Base-by-base conservation (phyloP, 345 rosid genomes). In the Passiflora organensis region DNA sequence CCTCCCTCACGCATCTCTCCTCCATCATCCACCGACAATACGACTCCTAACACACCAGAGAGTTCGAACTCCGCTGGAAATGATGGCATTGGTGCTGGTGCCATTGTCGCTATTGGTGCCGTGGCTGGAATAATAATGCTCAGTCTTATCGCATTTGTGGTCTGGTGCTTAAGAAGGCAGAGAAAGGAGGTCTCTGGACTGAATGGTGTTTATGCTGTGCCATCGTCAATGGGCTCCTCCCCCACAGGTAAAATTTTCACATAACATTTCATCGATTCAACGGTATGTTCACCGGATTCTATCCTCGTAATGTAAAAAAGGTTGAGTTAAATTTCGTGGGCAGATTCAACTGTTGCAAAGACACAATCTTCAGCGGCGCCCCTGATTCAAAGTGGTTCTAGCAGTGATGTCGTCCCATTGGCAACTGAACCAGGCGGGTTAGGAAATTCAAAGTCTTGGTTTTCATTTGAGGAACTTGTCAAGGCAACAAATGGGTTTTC, bases 401-500 rank as follows among this genome's bases (percentile, higher is more conserved):
- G 86, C 55, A 78, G 78, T 61, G 88, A 64, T 22, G 64, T 61
- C 42, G 60, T 62, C 43, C 60, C 67, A 66, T 75, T 87, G 37
- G 77, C 78, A 5, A 63, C 81, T 51, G 84, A 78, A 44, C 79
- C 83, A 1, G 76, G 89, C 20, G 90, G 86, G 55, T 71, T 88
- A 52, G 88, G 93, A 54, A 80, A 86, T 55, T 91, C 98, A 0
- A 82, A 78, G 74, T 62, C 88, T 59, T 72, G 70, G 53, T 91
- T 84, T 72, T 65, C 85, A 0, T 82, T 76, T 72, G 95, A 86
- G 68, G 91, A 91, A 59, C 79, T 91, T 50, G 66, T 51, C 59
- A 63, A 60, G 66, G 96, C 90, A 3, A 91, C 96, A 11, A 61
- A 88, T 64, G 91, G 83, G 21, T 91, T 91, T 80, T 78, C 95